phyloP scores from a whole-genome alignment of 116 monocot species.

The Papilionanthe hybrid region DNA sequence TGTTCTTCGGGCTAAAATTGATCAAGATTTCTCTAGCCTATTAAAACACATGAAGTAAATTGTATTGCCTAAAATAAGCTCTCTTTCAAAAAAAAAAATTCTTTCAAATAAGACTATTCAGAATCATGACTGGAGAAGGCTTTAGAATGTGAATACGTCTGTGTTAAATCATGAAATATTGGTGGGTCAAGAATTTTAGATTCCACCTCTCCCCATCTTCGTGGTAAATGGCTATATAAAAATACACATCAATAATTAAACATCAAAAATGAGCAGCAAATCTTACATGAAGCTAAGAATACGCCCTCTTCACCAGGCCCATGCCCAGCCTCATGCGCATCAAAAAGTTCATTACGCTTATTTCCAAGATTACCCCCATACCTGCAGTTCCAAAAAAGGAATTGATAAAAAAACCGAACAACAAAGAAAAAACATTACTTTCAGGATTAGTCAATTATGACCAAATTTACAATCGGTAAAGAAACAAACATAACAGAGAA shows the following conservation, averaged over 20 bases:
- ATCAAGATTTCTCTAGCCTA: neutral
- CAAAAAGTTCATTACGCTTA: constrained; percentile 85
- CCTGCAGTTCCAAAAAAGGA: constrained; percentile 21
- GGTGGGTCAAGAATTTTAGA: neutral
- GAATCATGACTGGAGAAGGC: neutral
- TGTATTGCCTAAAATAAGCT: neutral
- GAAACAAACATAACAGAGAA: neutral
- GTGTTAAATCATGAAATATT: neutral
- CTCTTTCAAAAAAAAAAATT: too few relatives aligned
- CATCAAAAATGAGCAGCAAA: neutral
- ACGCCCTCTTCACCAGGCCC: constrained; percentile 72
- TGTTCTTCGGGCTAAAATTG: neutral
- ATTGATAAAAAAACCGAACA: neutral
- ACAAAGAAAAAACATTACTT: neutral
- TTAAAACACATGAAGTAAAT: neutral
- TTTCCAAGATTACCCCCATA: constrained; percentile 51
- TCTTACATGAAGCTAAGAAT: constrained; percentile 74
- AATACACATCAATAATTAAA: neutral
- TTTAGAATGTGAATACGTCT: neutral
- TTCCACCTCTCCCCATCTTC: neutral
- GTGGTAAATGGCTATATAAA: neutral
- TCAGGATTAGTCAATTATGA: neutral
- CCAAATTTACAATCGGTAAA: neutral
- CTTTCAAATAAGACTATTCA: too few relatives aligned
- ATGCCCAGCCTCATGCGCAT: constrained; percentile 42